Evolutionary conservation across 306 rosid species (phyloP).

Genomic region (Castanea sativa): DNA sequence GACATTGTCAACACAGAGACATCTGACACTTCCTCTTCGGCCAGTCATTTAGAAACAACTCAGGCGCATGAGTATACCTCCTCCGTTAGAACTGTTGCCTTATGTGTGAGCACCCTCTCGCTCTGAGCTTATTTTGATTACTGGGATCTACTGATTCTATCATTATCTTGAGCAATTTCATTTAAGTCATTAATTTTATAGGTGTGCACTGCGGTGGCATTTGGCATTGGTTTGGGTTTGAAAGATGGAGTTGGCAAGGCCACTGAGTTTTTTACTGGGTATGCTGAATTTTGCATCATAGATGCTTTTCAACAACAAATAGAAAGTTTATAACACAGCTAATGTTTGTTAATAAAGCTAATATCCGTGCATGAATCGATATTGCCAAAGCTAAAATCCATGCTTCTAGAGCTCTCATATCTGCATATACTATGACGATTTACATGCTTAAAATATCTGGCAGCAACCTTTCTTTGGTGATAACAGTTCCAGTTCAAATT

Average conservation of each 20-base stretch:
- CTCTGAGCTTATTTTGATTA: constrained; percentile 15
- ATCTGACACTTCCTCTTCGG: constrained; percentile 15
- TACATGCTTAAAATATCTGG: not conserved
- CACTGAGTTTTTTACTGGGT: constrained; percentile 90
- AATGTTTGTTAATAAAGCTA: not conserved
- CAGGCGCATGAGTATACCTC: constrained; percentile 48
- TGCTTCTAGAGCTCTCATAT: not conserved
- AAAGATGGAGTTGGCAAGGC: constrained; percentile 79
- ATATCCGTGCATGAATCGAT: not conserved
- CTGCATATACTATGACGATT: not conserved
- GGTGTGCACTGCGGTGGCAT: constrained; percentile 76
- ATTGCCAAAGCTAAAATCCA: not conserved
- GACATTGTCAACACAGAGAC: constrained; percentile 25
- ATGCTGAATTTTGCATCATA: constrained; percentile 25
- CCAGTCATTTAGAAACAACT: constrained; percentile 16
- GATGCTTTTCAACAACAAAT: not conserved
- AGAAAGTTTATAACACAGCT: not conserved
- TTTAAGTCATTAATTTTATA: constrained; percentile 21
- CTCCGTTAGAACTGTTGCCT: constrained; percentile 66
- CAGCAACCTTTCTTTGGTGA: not conserved
- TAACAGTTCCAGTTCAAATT: not conserved
- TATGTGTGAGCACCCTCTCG: constrained; percentile 63
- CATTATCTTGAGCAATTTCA: not conserved
- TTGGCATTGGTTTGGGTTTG: constrained; percentile 79
- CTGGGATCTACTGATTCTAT: constrained; percentile 12